Evolutionary conservation across 495 filamentous ascomycete genomes (phyloP).

Genomic region (Penicillium argentinense): DNA sequence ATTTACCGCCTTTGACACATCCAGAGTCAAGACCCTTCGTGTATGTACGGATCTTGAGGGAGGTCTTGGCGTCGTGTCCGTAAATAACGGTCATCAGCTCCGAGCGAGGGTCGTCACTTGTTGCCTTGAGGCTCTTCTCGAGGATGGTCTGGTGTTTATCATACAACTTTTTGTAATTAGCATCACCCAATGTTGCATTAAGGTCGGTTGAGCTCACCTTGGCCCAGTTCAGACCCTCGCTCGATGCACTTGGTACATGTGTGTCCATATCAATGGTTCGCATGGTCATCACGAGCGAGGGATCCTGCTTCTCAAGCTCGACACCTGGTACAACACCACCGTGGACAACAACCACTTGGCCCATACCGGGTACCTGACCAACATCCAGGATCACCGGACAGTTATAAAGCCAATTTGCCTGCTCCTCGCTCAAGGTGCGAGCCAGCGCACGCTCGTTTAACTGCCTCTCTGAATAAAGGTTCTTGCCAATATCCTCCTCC

Average conservation of each 20-base stretch:
- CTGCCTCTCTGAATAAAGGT: slow-evolving; percentile 23
- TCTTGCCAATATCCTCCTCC: slow-evolving; percentile 4
- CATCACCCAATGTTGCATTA: neutral
- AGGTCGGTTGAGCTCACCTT: slow-evolving; percentile 48
- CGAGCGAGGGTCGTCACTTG: slow-evolving; percentile 16
- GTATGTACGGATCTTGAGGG: slow-evolving; percentile 66
- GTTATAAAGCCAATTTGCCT: slow-evolving; percentile 66
- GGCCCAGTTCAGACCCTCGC: slow-evolving; percentile 64
- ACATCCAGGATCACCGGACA: slow-evolving; percentile 76
- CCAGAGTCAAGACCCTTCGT: slow-evolving; percentile 83
- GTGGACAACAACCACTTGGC: slow-evolving; percentile 73
- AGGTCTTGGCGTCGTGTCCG: slow-evolving; percentile 78
- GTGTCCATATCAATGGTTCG: slow-evolving; percentile 67
- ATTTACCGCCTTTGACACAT: slow-evolving; percentile 69
- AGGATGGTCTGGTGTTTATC: slow-evolving; percentile 54
- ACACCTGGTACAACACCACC: slow-evolving; percentile 78
- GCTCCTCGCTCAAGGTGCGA: slow-evolving; percentile 51
- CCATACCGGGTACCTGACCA: slow-evolving; percentile 56
- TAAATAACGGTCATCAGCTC: slow-evolving; percentile 65
- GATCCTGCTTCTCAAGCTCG: slow-evolving; percentile 70
- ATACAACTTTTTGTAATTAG: slow-evolving; percentile 42
- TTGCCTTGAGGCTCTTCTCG: slow-evolving; percentile 21
- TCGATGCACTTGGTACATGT: slow-evolving; percentile 57
- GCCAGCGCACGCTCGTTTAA: slow-evolving; percentile 49
- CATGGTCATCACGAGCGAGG: slow-evolving; percentile 88